A percentile compares a stretch with the other conserved stretches of the same genome.
Evolutionary conservation across 768 basidiomycete genomes (phyloP).

Genomic region (Dioszegia crocea): DNA sequence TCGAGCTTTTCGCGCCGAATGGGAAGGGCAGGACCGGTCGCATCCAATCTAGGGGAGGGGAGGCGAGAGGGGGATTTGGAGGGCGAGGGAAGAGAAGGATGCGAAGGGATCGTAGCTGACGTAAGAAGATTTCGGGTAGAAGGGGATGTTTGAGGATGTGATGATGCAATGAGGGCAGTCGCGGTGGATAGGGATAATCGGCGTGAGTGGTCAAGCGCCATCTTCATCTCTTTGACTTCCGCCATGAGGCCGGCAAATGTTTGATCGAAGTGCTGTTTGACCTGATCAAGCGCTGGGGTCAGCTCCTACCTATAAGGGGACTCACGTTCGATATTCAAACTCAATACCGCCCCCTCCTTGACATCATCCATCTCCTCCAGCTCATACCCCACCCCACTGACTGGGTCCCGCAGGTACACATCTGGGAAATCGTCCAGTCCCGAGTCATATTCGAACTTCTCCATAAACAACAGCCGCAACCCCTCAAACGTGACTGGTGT

Average conservation of each 20-base stretch:
- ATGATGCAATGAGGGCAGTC: constrained; percentile 18
- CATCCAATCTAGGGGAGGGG: constrained; percentile 8
- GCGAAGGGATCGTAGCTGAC: constrained; percentile 4
- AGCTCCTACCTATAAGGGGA: constrained; percentile 24
- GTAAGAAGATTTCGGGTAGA: constrained; percentile 30
- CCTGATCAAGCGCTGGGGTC: constrained; percentile 82
- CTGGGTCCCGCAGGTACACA: constrained; percentile 89
- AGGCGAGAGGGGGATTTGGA: constrained; percentile 4
- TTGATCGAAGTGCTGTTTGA: constrained; percentile 93
- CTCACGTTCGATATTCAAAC: constrained; percentile 94
- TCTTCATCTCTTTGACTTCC: constrained; percentile 83
- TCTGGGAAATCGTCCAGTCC: constrained; percentile 90
- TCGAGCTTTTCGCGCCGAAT: constrained; percentile 64
- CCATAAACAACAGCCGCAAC: constrained; percentile 82
- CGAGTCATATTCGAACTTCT: constrained; percentile 89
- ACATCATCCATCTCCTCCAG: constrained; percentile 92
- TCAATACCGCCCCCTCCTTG: constrained; percentile 78
- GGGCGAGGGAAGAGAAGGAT: background rate
- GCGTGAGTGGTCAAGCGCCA: constrained; percentile 58
- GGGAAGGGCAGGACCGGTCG: background rate
- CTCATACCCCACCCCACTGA: constrained; percentile 90
- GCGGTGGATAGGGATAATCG: constrained; percentile 55
- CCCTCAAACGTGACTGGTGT: constrained; percentile 63
- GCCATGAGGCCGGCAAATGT: constrained; percentile 80
- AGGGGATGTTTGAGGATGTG: constrained; percentile 48